Base-by-base conservation (phyloP, 371 early-diverging fungal species). In the Mucor indicus region DNA sequence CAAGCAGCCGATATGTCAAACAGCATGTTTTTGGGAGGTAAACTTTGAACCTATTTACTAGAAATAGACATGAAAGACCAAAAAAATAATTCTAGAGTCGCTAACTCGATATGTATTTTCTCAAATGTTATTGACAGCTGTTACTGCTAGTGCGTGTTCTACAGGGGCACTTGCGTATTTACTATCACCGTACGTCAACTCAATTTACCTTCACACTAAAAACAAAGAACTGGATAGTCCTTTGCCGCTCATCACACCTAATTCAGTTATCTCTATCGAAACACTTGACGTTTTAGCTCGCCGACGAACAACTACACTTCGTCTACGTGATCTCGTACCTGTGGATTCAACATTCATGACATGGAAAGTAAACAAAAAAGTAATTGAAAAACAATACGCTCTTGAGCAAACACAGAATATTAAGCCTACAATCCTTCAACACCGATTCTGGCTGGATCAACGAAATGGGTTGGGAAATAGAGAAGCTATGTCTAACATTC, bases 381-480 rank as follows among this genome's bases (percentile, higher is more conserved):
- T 38, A 8, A 9, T 62, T 0, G 36, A 60, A 13, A 56, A 48
- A 22, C 56, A 62, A 29, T 48, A 57, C 11, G 11, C 6, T 29
- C 23, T 20, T 16, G 55, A 57, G 15, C 56, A 50, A 25, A 27
- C 22, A 13, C 49, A 56, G 15, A 44, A 44, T 0, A 51, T 54
- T 20, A 27, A 48, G 13, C 62, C 59, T 9, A 40, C 11, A 6
- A 36, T 67, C 11, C 36, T 35, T 19, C 75, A 74, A 31, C 62
- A 57, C 8, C 57, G 60, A 27, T 75, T 75, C 45, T 75, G 75
- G 72, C 33, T 75, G 38, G 75, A 75, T 44, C 60, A 64, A 36
- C 60, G 65, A 7, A 57, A 55, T 31, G 70, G 69, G 1, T 41
- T 46, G 13, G 75, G 67, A 0, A 67, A 75, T 50, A 43, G 48